A percentile compares a stretch with the other conserved stretches of the same genome.
Conservation (phyloP, 345 rosid genomes). For the Psidium guajava region DNA sequence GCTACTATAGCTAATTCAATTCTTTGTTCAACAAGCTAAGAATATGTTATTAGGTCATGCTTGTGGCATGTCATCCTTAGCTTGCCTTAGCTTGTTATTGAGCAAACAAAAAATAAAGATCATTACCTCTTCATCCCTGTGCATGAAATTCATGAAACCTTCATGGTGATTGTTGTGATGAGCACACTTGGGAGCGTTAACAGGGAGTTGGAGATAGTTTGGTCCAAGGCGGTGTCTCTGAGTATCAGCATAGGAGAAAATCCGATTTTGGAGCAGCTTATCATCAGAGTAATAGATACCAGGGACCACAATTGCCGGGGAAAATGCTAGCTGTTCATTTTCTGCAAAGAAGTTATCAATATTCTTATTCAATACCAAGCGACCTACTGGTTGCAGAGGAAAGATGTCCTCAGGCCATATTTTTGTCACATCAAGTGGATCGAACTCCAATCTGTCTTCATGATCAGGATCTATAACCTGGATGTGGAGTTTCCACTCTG, state of each 20-base stretch:
- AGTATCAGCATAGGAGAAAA: constrained; percentile 88
- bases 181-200: constrained; percentile 81
- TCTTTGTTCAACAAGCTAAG: background rate
- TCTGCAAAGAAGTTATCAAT: constrained; percentile 92
- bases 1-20: background rate
- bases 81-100: background rate
- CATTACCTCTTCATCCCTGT: constrained; percentile 77
- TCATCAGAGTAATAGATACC: constrained; percentile 84
- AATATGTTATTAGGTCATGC: background rate
- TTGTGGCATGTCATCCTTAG: background rate
- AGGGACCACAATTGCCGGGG: constrained; percentile 90
- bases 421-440: constrained; percentile 90
- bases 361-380: constrained; percentile 86
- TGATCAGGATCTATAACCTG: constrained; percentile 78
- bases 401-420: constrained; percentile 94
- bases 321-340: constrained; percentile 91
- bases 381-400: constrained; percentile 92
- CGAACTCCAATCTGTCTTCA: constrained; percentile 73
- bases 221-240: constrained; percentile 98
- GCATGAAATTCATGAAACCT: constrained; percentile 85
- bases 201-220: constrained; percentile 84
- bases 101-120: background rate
- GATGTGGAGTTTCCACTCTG: constrained; percentile 79
- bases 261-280: constrained; percentile 75
- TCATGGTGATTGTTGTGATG: constrained; percentile 94